These are phyloP conservation scores for Nidularia sp. DNA, from an alignment of 768 basidiomycete species.

Conservation along the genomic window DNA sequence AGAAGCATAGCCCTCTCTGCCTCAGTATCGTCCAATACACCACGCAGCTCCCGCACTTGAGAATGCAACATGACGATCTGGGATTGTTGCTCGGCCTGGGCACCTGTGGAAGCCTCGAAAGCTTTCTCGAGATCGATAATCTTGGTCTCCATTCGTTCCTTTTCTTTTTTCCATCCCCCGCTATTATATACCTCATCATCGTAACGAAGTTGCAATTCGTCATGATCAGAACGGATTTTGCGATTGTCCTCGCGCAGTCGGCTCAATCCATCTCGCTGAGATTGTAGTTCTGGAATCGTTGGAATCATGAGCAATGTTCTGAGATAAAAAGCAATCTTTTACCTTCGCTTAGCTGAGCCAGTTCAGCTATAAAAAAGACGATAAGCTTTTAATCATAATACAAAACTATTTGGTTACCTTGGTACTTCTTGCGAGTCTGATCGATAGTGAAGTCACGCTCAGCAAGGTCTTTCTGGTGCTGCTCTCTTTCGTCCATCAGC, in stretches of 20 bases:
- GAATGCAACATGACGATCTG: slow-evolving; percentile 83
- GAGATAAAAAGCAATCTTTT: slow-evolving; percentile 5
- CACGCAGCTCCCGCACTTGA: slow-evolving; percentile 79
- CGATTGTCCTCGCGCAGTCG: slow-evolving; percentile 78
- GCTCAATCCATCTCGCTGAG: slow-evolving; percentile 72
- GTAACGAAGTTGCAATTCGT: slow-evolving; percentile 68
- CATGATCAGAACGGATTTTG: slow-evolving; percentile 71
- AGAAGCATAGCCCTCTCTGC: slow-evolving; percentile 75
- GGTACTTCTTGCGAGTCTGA: slow-evolving; percentile 84
- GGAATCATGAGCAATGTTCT: slow-evolving; percentile 1
- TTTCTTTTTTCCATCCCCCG: slow-evolving; percentile 84
- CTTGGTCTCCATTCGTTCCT: slow-evolving; percentile 81
- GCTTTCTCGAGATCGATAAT: slow-evolving; percentile 71
- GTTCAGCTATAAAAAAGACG: slow-evolving; percentile 45
- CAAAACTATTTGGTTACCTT: slow-evolving; percentile 42
- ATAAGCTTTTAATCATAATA: background rate
- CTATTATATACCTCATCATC: slow-evolving; percentile 79
- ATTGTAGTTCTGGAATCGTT: slow-evolving; percentile 57
- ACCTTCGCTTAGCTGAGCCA: slow-evolving; percentile 81
- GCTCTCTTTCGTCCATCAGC: slow-evolving; percentile 74
- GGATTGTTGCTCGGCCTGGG: slow-evolving; percentile 76
- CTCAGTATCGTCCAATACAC: slow-evolving; percentile 82
- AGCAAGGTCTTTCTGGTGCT: slow-evolving; percentile 74
- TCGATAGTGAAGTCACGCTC: slow-evolving; percentile 76
- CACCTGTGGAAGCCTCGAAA: slow-evolving; percentile 67